phyloP scores from a whole-genome alignment of 1,139 yeast genomes.

The Yamadazyma trypodendri region DNA sequence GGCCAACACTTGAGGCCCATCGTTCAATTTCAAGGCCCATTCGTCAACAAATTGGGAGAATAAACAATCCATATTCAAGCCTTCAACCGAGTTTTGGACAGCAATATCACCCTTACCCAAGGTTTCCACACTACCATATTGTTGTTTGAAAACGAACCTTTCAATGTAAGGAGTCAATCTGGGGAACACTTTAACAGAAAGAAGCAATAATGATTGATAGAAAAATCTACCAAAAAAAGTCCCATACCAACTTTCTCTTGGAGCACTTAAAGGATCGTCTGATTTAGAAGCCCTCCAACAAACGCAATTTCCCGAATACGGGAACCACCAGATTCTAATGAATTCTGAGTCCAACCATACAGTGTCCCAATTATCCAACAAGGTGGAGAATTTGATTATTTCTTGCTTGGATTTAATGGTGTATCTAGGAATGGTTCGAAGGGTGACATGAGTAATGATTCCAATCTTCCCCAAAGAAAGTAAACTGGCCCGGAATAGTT shows the following conservation, averaged over 20 bases:
- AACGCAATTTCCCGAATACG: slow-evolving; percentile 81
- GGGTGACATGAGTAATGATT: slow-evolving; percentile 81
- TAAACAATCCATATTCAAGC: slow-evolving; percentile 92
- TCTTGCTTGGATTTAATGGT: slow-evolving; percentile 81
- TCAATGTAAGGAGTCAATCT: slow-evolving; percentile 82
- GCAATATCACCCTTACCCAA: slow-evolving; percentile 64
- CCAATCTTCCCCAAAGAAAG: slow-evolving; percentile 91
- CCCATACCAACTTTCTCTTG: slow-evolving; percentile 83
- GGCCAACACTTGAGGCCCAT: slow-evolving; percentile 71
- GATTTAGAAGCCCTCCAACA: slow-evolving; percentile 87
- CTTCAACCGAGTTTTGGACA: slow-evolving; percentile 80
- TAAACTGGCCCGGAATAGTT: slow-evolving; percentile 79
- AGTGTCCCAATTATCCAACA: slow-evolving; percentile 65
- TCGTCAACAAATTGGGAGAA: slow-evolving; percentile 94
- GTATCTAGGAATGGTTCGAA: slow-evolving; percentile 81
- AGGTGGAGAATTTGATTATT: slow-evolving; percentile 71
- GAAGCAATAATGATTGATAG: slow-evolving; percentile 76
- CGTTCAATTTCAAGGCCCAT: slow-evolving; percentile 87
- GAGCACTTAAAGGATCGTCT: slow-evolving; percentile 59
- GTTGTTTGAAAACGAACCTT: slow-evolving; percentile 77
- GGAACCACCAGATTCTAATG: slow-evolving; percentile 97
- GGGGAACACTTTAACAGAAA: slow-evolving; percentile 72
- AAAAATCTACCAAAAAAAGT: slow-evolving; percentile 72
- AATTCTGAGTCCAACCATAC: slow-evolving; percentile 92
- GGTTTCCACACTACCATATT: slow-evolving; percentile 76